Evolutionary conservation across 768 basidiomycete species (phyloP), one percentile per base, ranked within the genome.

Genomic region (Naganishia friedmannii): DNA sequence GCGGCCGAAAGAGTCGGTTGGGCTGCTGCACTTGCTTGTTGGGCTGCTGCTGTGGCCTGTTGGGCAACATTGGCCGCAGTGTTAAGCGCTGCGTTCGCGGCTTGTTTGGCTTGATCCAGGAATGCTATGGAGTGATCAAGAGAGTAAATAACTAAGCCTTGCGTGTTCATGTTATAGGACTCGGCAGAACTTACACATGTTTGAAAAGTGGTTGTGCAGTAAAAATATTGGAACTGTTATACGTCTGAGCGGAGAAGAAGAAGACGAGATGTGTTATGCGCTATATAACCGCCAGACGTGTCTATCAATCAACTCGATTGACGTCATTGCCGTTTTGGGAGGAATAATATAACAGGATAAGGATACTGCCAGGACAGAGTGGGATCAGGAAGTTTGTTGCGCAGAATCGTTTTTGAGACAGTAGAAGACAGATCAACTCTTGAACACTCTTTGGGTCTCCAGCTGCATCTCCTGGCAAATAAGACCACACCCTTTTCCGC

Each of bases 71-170:
- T 67, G 29, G 70, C 56, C 8, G 78, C 76, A 39, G 71, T 68
- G 63, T 65, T 74, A 53, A 73, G 74, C 17, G 76, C 73, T 45
- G 72, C 72, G 34, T 70, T 37, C 57, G 77, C 71, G 23, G 76
- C 72, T 2, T 69, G 34, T 65, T 76, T 77, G 66, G 77, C 77
- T 77, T 81, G 78, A 68, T 79, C 76, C 56, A 79, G 70, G 69
- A 81, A 68, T 67, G 72, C 74, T 66, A n/a, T 2, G 39, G 51
- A 45, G 6, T 21, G 12, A 31, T 34, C 26, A 12, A 42, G 37
- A 23, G 13, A 12, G 48, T 51, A 5, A n/a, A n/a, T n/a, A n/a
- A n/a, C n/a, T n/a, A n/a, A 51, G 48, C 21, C 12, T 51, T 8
- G 48, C 19, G 48, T 51, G 48, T 21, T 51, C 12, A 26, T n/a